Percentiles rank a stretch among this genome's conserved stretches.
Conservation (phyloP, 805 yeast species). For the Wickerhamomyces rabaulensis region DNA sequence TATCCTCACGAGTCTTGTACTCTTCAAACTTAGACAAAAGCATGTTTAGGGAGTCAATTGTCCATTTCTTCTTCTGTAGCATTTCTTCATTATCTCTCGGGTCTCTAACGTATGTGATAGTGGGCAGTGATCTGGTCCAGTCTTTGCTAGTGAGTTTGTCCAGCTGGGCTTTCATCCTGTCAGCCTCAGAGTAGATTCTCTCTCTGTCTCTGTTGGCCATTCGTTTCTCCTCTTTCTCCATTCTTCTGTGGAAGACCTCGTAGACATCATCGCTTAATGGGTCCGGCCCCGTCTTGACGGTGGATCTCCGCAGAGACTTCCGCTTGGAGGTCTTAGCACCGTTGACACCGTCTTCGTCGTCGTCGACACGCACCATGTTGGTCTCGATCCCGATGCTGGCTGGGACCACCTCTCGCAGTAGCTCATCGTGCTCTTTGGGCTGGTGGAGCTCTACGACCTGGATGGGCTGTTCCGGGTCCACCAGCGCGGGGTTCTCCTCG, state of each 20-base stretch:
- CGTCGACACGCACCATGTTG: slow-evolving; percentile 3
- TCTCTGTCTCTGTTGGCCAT: slow-evolving; percentile 50
- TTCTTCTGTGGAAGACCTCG: slow-evolving; percentile 44
- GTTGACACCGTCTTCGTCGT: not conserved
- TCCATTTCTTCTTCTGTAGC: slow-evolving; percentile 42
- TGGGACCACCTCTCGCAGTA: not conserved
- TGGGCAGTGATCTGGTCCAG: slow-evolving; percentile 41
- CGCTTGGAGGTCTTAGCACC: slow-evolving; percentile 1
- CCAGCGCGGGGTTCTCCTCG: slow-evolving; percentile 16
- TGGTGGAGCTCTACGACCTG: slow-evolving; percentile 3
- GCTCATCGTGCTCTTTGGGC: slow-evolving; percentile 1
- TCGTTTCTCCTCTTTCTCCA: slow-evolving; percentile 61
- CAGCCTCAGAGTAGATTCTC: slow-evolving; percentile 48
- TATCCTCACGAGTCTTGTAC: slow-evolving; percentile 20
- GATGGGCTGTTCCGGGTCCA: slow-evolving; percentile 13
- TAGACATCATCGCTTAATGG: slow-evolving; percentile 42
- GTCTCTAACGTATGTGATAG: slow-evolving; percentile 47
- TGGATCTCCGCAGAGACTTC: slow-evolving; percentile 12
- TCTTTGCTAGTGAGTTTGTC: slow-evolving; percentile 38
- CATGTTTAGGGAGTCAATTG: slow-evolving; percentile 40
- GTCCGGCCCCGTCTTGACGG: slow-evolving; percentile 23
- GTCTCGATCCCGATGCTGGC: slow-evolving; percentile 4
- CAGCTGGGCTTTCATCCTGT: slow-evolving; percentile 36
- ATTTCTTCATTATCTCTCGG: slow-evolving; percentile 42
- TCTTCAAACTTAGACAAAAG: slow-evolving; percentile 17